These are phyloP conservation scores for Globisporangium viniferum DNA, from an alignment of 352 stramenopile genomes.

Conservation along the genomic window DNA sequence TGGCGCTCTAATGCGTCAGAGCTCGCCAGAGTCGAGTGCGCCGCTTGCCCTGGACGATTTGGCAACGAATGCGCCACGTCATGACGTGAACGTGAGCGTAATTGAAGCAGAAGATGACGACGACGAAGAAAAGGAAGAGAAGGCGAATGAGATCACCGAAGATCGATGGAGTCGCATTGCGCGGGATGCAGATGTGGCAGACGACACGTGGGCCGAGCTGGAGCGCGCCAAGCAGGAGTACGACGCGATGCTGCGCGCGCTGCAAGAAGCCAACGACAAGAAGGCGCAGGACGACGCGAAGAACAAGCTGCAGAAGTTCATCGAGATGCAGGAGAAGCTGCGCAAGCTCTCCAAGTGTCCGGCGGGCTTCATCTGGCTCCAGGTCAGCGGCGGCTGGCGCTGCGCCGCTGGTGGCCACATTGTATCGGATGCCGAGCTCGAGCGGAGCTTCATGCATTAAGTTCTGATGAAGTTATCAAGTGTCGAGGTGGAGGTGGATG, in stretches of 20 bases:
- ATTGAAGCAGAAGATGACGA: conserved; percentile 15
- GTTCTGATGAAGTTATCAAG: not conserved
- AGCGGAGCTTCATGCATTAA: conserved; percentile 50
- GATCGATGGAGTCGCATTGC: conserved; percentile 14
- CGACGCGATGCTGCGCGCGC: conserved; percentile 31
- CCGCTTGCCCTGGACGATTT: conserved; percentile 5
- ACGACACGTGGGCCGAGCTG: conserved; percentile 66
- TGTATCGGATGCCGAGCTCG: conserved; percentile 62
- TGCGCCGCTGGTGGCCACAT: conserved; percentile 76
- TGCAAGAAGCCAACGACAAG: conserved; percentile 13
- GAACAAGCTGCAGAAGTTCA: conserved; percentile 31
- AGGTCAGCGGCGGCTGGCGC: conserved; percentile 61
- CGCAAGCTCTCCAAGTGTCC: conserved; percentile 62
- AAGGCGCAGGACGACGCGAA: conserved; percentile 19
- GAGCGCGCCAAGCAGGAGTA: conserved; percentile 57
- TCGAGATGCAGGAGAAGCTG: conserved; percentile 53
- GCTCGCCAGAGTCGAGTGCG: not conserved
- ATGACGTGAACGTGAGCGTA: not conserved
- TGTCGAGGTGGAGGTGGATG: not conserved
- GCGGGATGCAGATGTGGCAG: conserved; percentile 54
- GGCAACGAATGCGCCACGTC: conserved; percentile 3
- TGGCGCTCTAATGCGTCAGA: conserved; percentile 25
- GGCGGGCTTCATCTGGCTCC: conserved; percentile 62
- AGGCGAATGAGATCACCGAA: conserved; percentile 12
- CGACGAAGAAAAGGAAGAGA: conserved; percentile 16